Conservation (phyloP, 202 grass and related monocot genomes). For the Setaria italica region DNA sequence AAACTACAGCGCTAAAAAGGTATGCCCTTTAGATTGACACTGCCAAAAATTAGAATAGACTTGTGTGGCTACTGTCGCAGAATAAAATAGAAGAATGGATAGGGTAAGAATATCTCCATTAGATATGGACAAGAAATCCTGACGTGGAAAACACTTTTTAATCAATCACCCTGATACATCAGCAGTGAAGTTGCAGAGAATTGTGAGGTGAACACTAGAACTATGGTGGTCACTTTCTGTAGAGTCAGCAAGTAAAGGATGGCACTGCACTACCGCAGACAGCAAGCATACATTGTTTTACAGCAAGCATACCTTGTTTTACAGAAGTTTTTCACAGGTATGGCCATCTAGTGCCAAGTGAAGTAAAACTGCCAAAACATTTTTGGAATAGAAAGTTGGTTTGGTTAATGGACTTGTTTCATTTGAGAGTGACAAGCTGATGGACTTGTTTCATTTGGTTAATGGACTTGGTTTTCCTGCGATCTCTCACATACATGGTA, state of each 20-base stretch:
- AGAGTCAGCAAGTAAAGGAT: slow-evolving; percentile 29
- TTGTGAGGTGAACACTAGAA: background rate
- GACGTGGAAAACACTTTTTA: slow-evolving; percentile 19
- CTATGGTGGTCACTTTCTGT: slow-evolving; percentile 5
- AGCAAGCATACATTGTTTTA: slow-evolving; percentile 24
- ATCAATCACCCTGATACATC: slow-evolving; percentile 37
- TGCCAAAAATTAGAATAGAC: slow-evolving; percentile 19
- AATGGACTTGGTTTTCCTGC: slow-evolving; percentile 2
- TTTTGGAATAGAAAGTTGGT: slow-evolving; percentile 10
- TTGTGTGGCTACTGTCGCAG: slow-evolving; percentile 14
- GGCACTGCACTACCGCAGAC: slow-evolving; percentile 13
- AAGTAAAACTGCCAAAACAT: slow-evolving; percentile 30
- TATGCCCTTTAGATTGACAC: slow-evolving; percentile 10
- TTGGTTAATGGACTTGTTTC: background rate
- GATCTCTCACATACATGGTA: background rate
- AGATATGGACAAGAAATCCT: slow-evolving; percentile 31
- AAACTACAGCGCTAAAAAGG: background rate
- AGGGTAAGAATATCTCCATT: slow-evolving; percentile 18
- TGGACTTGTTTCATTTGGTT: background rate
- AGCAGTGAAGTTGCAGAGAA: slow-evolving; percentile 45
- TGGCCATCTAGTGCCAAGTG: background rate
- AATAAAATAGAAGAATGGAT: slow-evolving; percentile 36
- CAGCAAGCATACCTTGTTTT: slow-evolving; percentile 20
- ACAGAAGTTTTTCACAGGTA: slow-evolving; percentile 10
- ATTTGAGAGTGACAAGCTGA: slow-evolving; percentile 1